A percentile compares a stretch with the other conserved stretches of the same genome.
phyloP scores from a whole-genome alignment of 352 stramenopile species.

The Phytophthora boehmeriae region DNA sequence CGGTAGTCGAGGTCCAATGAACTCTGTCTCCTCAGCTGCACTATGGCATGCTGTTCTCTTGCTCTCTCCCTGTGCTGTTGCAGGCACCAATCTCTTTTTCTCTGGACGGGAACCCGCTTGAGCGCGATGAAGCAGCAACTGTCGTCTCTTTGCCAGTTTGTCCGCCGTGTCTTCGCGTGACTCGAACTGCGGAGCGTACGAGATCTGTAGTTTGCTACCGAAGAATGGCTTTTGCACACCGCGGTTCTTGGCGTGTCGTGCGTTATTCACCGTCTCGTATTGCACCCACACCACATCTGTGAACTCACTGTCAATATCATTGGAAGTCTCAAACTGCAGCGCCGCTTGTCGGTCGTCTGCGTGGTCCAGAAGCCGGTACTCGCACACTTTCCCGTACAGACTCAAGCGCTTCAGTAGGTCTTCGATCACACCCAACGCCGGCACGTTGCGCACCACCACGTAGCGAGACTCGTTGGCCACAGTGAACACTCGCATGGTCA shows the following conservation, averaged over 20 bases:
- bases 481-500: conserved; percentile 58
- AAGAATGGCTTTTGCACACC: conserved; percentile 70
- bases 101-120: conserved; percentile 3
- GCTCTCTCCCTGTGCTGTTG: conserved; percentile 4
- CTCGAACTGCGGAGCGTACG: conserved; percentile 72
- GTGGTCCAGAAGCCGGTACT: conserved; percentile 60
- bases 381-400: conserved; percentile 56
- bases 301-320: conserved; percentile 42
- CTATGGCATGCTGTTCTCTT: conserved; percentile 2
- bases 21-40: conserved; percentile 25
- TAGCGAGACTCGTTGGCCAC: conserved; percentile 65
- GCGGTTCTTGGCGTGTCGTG: conserved; percentile 66
- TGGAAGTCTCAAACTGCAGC: conserved; percentile 17
- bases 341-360: conserved; percentile 41
- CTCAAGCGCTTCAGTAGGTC: conserved; percentile 61
- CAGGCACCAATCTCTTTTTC: not conserved
- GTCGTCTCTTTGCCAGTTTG: conserved; percentile 65
- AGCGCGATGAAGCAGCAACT: conserved; percentile 51
- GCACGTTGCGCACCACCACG: conserved; percentile 67
- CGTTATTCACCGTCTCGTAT: conserved; percentile 80
- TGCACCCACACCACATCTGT: conserved; percentile 72
- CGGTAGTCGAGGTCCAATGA: conserved; percentile 57
- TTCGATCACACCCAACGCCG: conserved; percentile 57
- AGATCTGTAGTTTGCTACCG: conserved; percentile 62
- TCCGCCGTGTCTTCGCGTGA: conserved; percentile 56